phyloP scores from a whole-genome alignment of 2,329 filamentous ascomycete genomes.

The Fusarium sp. region DNA sequence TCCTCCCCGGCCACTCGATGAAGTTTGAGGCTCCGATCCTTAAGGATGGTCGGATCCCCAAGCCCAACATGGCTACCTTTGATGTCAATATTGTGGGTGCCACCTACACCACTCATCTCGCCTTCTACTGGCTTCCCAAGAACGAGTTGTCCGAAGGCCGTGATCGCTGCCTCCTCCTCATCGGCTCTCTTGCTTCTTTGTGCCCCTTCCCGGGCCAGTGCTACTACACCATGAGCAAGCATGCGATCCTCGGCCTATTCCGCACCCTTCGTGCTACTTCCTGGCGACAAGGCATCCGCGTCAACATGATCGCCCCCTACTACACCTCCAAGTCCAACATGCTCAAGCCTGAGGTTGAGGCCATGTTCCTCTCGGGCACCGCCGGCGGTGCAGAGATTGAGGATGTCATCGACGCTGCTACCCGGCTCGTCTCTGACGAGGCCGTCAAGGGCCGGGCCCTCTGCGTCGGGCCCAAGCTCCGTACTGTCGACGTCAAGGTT shows the following conservation, averaged over 20 bases:
- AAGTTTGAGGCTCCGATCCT: conserved; percentile 58
- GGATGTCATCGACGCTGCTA: conserved; percentile 70
- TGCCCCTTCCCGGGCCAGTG: conserved; percentile 53
- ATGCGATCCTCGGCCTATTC: conserved; percentile 71
- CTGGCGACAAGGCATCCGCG: conserved; percentile 58
- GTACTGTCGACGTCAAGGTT: conserved; percentile 27
- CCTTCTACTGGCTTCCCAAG: conserved; percentile 55
- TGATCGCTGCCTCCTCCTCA: conserved; percentile 68
- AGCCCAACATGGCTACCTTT: conserved; percentile 61
- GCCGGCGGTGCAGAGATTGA: conserved; percentile 58
- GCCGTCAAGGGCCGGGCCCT: conserved; percentile 64
- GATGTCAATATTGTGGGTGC: conserved; percentile 71
- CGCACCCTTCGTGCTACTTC: conserved; percentile 62
- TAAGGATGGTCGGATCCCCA: conserved; percentile 52
- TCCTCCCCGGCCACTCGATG: conserved; percentile 43
- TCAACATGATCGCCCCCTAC: conserved; percentile 73
- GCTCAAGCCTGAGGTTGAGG: conserved; percentile 57
- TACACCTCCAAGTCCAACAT: conserved; percentile 67
- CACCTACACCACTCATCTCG: conserved; percentile 70
- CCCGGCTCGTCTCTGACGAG: conserved; percentile 66
- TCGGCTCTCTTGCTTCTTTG: conserved; percentile 68
- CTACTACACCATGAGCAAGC: conserved; percentile 69
- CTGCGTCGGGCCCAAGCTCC: conserved; percentile 63
- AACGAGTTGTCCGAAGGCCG: conserved; percentile 28
- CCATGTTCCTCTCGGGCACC: conserved; percentile 62